Conservation (phyloP, 2,329 filamentous ascomycete species). For the Trichoderma koningiopsis region DNA sequence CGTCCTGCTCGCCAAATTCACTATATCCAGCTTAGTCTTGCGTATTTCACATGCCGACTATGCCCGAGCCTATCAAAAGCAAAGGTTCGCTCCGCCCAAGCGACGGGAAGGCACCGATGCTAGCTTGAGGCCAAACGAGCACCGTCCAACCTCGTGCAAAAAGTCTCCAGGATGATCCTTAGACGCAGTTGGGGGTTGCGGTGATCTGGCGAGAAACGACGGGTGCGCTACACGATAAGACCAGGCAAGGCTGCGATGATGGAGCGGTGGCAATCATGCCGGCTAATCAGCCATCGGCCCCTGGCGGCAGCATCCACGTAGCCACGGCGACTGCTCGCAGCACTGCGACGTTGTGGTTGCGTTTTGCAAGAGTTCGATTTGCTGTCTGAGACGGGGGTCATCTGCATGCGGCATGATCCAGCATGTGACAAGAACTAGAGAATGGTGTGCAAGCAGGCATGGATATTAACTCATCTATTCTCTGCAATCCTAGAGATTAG, state of each 20-base stretch:
- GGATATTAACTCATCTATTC: background rate
- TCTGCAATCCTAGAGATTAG: background rate
- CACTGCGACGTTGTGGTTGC: background rate
- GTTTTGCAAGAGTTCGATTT: background rate
- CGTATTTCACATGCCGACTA: background rate
- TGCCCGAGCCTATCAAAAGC: conserved; percentile 4
- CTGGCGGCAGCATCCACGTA: background rate
- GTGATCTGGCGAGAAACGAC: conserved; percentile 6
- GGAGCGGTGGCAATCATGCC: background rate
- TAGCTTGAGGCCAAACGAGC: conserved; percentile 5
- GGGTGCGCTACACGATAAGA: background rate
- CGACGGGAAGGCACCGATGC: conserved; percentile 21
- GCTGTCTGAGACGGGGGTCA: background rate
- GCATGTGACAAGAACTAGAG: background rate
- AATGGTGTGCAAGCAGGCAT: conserved; percentile 1
- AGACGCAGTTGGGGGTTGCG: background rate
- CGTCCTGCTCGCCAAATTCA: background rate
- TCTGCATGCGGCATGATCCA: background rate
- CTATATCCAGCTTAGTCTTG: background rate
- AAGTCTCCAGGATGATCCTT: background rate
- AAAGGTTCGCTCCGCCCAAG: conserved; percentile 13
- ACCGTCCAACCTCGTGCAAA: conserved; percentile 10
- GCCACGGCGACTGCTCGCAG: background rate
- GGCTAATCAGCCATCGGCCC: conserved; percentile 1
- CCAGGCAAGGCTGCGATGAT: background rate